Conservation (phyloP, 2,329 filamentous ascomycete genomes). For the Paracorniculantispora psalliotae region DNA sequence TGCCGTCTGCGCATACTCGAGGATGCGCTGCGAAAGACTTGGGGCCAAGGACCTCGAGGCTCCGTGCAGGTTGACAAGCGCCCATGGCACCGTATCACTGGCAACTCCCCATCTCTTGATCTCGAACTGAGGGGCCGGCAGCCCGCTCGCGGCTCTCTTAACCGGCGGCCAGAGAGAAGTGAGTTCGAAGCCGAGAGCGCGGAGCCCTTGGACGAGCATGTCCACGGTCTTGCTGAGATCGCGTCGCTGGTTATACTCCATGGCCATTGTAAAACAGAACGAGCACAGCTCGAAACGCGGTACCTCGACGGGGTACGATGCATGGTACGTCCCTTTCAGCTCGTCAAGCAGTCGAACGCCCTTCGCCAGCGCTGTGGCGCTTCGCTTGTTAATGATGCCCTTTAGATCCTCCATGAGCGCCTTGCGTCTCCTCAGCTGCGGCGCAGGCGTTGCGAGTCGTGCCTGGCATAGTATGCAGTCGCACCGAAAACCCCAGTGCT, state of each 20-base stretch:
- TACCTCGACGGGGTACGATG: neutral
- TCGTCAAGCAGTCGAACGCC: neutral
- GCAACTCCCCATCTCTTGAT: neutral
- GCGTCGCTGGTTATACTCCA: neutral
- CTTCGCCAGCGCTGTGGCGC: neutral
- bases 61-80: neutral
- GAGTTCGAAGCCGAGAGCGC: slow-evolving; percentile 5
- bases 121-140: neutral
- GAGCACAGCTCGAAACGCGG: neutral
- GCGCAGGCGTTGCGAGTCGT: slow-evolving; percentile 18
- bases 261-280: neutral
- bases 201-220: slow-evolving; percentile 16
- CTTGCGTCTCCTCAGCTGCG: slow-evolving; percentile 16
- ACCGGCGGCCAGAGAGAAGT: neutral
- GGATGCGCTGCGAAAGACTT: slow-evolving; percentile 1
- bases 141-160: neutral
- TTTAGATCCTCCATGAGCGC: neutral
- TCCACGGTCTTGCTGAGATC: slow-evolving; percentile 8
- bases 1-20: slow-evolving; percentile 17
- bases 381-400: neutral
- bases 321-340: neutral
- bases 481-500: slow-evolving; percentile 38
- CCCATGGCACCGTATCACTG: neutral
- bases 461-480: slow-evolving; percentile 34
- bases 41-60: slow-evolving; percentile 18